Evolutionary conservation across 495 filamentous ascomycete species (phyloP), one percentile per base, ranked within the genome.

Genomic region (Penicillium crystallinum): DNA sequence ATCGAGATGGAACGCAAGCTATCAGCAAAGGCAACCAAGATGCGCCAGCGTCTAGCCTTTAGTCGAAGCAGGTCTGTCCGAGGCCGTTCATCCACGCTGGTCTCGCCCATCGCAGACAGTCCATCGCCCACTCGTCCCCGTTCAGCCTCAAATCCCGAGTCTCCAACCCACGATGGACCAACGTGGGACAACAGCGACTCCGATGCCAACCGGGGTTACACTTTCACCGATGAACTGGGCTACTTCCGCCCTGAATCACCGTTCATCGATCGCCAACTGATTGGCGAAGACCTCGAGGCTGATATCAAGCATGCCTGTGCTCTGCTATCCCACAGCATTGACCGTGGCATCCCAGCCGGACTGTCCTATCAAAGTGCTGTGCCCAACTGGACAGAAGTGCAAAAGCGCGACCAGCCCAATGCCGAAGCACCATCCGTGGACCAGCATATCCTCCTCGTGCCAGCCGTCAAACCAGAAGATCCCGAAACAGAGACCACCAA

Each of bases 1-100:
- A 6, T 37, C 17, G 51, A 41, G 1, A 66, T 66, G 63, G 63
- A 66, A 37, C 60, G 53, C 52, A 66, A 57, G 23, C 57, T 59
- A 38, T 66, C 63, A 22, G 29, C 52, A 27, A 66, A 59, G 41
- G 55, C 63, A n/a, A 39, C 40, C 23, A 50, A 54, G 29, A 66
- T 63, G 44, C 63, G 63, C 42, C 55, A 52, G 8, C 60, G 60
- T 31, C 52, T 66, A n/a, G 45, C 52, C 7, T 63, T 63, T 30
- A 39, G 44, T 27, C 57, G 61, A 14, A 53, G 33, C 34, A 29
- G 12, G 6, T 53, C 44, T 6, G 21, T 19, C 4, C 57, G 54
- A 45, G 39, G 40, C 22, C 50, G 57, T 6, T 48, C 55, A 10
- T 36, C 53, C 4, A 63, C 60, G 12, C 31, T 55, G 22, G 41